Evolutionary conservation across 306 rosid species (phyloP).

Genomic region (Pyrus bretschneideri): DNA sequence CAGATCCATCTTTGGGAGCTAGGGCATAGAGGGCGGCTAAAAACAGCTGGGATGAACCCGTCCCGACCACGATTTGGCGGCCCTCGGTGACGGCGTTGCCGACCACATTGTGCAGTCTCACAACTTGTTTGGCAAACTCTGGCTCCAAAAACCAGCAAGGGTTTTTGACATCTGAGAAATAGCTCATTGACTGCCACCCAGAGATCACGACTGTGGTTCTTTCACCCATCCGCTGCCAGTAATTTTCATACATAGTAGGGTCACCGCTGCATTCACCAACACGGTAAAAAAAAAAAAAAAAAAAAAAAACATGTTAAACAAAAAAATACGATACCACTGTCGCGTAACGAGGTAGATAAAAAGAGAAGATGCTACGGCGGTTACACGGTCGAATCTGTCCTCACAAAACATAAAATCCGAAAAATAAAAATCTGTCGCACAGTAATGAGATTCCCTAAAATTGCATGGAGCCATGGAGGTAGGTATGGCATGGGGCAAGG

Average conservation of each 20-base stretch:
- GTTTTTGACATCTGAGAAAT: constrained; percentile 52
- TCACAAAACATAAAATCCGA: neutral
- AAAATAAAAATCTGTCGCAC: neutral
- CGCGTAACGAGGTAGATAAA: no score
- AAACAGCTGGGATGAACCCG: constrained; percentile 87
- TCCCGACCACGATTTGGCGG: constrained; percentile 74
- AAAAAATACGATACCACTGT: no score
- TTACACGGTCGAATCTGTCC: neutral
- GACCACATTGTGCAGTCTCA: constrained; percentile 60
- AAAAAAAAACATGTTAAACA: neutral
- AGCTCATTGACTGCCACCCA: constrained; percentile 81
- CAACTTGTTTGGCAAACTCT: constrained; percentile 51
- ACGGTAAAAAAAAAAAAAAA: neutral
- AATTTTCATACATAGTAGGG: constrained; percentile 68
- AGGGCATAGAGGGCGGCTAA: constrained; percentile 84
- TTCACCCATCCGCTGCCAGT: constrained; percentile 62
- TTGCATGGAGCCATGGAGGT: constrained; percentile 34
- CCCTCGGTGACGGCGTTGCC: constrained; percentile 76
- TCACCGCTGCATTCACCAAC: constrained; percentile 61
- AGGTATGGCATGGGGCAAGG: constrained; percentile 4
- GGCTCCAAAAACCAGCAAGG: constrained; percentile 85
- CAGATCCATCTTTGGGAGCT: constrained; percentile 35
- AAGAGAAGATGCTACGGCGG: no score
- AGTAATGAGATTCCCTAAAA: neutral
- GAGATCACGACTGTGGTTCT: constrained; percentile 51